A percentile compares a stretch with the other conserved stretches of the same genome.
Evolutionary conservation across 345 rosid genomes (phyloP).

Genomic region (Aquilaria yunnanensis): DNA sequence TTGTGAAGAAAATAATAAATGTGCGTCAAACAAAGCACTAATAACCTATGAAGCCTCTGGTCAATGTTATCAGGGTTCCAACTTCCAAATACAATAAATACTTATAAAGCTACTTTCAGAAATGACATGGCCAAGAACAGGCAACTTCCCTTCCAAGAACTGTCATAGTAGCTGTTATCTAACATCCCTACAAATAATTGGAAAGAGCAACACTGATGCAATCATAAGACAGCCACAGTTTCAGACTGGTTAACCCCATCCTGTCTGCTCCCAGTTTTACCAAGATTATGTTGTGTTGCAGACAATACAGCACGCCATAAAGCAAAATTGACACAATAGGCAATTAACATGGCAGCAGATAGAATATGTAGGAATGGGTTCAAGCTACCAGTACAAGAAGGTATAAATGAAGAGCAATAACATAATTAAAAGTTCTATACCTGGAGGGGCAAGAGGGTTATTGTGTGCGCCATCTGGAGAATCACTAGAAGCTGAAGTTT

Average conservation of each 20-base stretch:
- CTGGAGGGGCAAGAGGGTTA: conserved; percentile 20
- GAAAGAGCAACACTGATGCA: too few relatives aligned
- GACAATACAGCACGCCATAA: not conserved
- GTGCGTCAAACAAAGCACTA: not conserved
- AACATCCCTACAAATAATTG: too few relatives aligned
- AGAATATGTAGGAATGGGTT: too few relatives aligned
- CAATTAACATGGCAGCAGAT: too few relatives aligned
- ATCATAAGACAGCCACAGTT: too few relatives aligned
- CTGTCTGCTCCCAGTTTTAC: not conserved
- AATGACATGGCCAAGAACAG: not conserved
- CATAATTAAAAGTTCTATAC: conserved; percentile 18
- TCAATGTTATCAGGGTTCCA: not conserved
- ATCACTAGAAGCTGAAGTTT: conserved; percentile 7
- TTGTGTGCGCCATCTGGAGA: conserved; percentile 9
- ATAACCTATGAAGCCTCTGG: not conserved
- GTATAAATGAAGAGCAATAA: not conserved
- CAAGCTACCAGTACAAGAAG: not conserved
- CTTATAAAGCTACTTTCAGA: not conserved
- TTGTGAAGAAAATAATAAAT: conserved; percentile 16
- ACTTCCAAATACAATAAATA: not conserved
- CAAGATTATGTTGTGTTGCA: not conserved
- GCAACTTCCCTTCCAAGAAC: not conserved
- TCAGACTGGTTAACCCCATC: not conserved
- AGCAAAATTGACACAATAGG: not conserved
- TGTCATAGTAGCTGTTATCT: too few relatives aligned